Evolutionary conservation across 306 rosid genomes (phyloP).

Genomic region (Dicorynia guianensis): DNA sequence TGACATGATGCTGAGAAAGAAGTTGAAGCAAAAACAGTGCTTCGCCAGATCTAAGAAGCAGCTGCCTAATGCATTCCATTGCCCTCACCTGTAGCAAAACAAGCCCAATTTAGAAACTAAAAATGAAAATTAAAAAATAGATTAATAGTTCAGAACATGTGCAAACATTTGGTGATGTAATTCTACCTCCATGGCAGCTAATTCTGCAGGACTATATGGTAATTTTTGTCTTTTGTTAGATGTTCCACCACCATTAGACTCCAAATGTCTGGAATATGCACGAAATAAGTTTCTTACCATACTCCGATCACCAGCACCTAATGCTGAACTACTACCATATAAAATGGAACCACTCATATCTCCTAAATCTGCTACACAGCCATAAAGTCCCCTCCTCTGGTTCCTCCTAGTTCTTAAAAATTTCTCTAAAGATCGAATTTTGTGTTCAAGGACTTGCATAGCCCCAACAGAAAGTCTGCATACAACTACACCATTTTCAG

Average conservation of each 20-base stretch:
- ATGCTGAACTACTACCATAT: conserved; percentile 78
- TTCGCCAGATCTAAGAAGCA: conserved; percentile 93
- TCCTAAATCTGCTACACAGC: conserved; percentile 95
- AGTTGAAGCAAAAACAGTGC: conserved; percentile 95
- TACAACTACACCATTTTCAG: conserved; percentile 73
- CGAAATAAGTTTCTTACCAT: conserved; percentile 90
- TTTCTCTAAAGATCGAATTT: conserved; percentile 81
- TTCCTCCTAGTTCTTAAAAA: conserved; percentile 88
- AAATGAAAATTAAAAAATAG: conserved; percentile 28
- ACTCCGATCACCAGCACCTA: conserved; percentile 79
- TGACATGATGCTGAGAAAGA: conserved; percentile 92
- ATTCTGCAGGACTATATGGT: conserved; percentile 93
- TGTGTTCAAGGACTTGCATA: conserved; percentile 90
- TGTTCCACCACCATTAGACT: conserved; percentile 70
- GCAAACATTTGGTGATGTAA: conserved; percentile 34
- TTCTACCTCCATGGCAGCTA: conserved; percentile 99
- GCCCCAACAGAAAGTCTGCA: conserved; percentile 92
- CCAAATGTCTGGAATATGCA: conserved; percentile 73
- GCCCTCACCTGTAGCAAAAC: conserved; percentile 83
- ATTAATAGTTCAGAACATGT: neutral
- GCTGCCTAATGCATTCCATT: conserved; percentile 96
- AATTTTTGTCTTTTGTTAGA: conserved; percentile 87
- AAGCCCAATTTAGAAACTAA: conserved; percentile 43
- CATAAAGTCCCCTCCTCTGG: conserved; percentile 97
- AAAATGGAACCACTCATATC: conserved; percentile 89